Evolutionary conservation across 2,329 filamentous ascomycete species (phyloP).

Genomic region (Pseudogymnoascus sp.): DNA sequence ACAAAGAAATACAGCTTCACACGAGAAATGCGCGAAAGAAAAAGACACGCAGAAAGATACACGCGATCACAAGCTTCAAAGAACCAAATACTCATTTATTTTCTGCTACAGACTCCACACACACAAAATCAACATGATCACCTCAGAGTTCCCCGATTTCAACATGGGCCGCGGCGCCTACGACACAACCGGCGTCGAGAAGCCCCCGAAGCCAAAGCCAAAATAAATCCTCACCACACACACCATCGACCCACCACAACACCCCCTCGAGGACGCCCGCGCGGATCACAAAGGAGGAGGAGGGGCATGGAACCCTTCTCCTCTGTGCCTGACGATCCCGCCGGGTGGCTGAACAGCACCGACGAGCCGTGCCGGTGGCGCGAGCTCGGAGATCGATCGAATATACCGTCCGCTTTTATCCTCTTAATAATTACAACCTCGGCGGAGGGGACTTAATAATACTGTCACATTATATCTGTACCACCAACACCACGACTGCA

Average conservation of each 20-base stretch:
- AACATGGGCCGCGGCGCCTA: conserved; percentile 46
- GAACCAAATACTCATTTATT: neutral
- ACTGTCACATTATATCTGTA: neutral
- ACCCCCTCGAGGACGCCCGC: neutral
- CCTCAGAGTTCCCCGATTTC: conserved; percentile 23
- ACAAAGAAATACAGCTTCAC: neutral
- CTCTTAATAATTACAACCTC: neutral
- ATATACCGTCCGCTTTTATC: neutral
- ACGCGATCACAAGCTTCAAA: neutral
- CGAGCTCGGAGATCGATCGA: neutral
- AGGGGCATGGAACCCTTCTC: neutral
- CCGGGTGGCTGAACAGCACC: neutral
- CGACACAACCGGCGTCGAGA: conserved; percentile 41
- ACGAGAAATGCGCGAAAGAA: neutral
- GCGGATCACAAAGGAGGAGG: neutral
- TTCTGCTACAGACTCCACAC: neutral
- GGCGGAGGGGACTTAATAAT: neutral
- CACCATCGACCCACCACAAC: neutral
- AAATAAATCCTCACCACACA: neutral
- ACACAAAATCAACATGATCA: conserved; percentile 17
- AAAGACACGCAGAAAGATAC: neutral
- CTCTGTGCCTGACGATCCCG: neutral
- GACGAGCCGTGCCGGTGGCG: neutral
- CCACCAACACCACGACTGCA: neutral
- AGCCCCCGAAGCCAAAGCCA: conserved; percentile 27